phyloP scores from a whole-genome alignment of 2,329 filamentous ascomycete species.

The Exserohilum rostratum region DNA sequence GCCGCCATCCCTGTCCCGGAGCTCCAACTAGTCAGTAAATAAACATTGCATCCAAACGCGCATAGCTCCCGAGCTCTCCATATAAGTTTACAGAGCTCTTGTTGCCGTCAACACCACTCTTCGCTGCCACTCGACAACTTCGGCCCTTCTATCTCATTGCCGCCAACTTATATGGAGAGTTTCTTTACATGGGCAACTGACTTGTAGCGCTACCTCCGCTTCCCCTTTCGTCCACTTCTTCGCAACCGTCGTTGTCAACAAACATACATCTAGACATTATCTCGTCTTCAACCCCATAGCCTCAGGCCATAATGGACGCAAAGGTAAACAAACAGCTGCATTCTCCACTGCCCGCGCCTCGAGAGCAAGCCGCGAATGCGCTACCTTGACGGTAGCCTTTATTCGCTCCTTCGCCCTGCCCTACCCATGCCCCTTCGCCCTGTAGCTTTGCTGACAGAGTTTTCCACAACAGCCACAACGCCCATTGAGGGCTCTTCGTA shows the following conservation, averaged over 20 bases:
- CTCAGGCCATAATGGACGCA: slow-evolving; percentile 50
- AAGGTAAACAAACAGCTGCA: slow-evolving; percentile 45
- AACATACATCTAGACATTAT: slow-evolving; percentile 19
- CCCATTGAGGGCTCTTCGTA: slow-evolving; percentile 63
- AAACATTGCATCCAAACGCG: slow-evolving; percentile 18
- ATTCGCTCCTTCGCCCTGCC: slow-evolving; percentile 1
- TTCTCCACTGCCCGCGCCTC: slow-evolving; percentile 3
- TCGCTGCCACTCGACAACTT: slow-evolving; percentile 33
- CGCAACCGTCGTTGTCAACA: slow-evolving; percentile 27
- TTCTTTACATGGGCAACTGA: slow-evolving; percentile 47
- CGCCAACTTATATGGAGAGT: slow-evolving; percentile 50
- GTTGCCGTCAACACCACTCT: slow-evolving; percentile 35
- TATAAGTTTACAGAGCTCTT: slow-evolving; percentile 30
- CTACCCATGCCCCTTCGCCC: slow-evolving; percentile 9
- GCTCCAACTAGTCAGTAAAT: slow-evolving; percentile 18
- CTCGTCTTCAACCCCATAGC: slow-evolving; percentile 24
- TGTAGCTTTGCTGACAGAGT: slow-evolving; percentile 26
- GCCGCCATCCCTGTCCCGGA: slow-evolving; percentile 7
- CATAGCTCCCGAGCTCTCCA: slow-evolving; percentile 24
- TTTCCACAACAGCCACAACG: slow-evolving; percentile 68
- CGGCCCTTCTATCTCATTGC: slow-evolving; percentile 47
- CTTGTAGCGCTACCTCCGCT: slow-evolving; percentile 41
- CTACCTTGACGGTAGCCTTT: slow-evolving; percentile 7
- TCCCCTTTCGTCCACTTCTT: slow-evolving; percentile 34
- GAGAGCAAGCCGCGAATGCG: slow-evolving; percentile 3